Evolutionary conservation across 352 stramenopile species (phyloP).

Genomic region (Phytopythium aichiense): DNA sequence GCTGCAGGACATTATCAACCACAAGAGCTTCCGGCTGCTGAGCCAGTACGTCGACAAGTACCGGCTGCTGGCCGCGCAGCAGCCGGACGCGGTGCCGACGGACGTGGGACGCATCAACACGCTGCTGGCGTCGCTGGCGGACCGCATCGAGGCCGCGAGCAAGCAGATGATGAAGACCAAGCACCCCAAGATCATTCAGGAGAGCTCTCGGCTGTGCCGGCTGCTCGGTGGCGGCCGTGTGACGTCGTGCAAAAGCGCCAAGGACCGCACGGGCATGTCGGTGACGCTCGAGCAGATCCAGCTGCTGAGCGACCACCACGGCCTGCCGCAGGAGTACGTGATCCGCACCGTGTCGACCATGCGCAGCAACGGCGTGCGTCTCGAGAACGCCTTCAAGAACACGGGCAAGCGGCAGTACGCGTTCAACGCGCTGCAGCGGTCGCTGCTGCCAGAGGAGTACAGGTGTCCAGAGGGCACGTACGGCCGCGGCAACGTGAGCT

Average conservation of each 20-base stretch:
- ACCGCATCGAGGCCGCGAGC: conserved; percentile 46
- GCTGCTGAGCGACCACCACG: conserved; percentile 57
- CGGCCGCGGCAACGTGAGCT: conserved; percentile 72
- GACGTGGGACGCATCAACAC: conserved; percentile 31
- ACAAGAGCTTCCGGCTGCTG: conserved; percentile 59
- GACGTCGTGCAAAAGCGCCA: conserved; percentile 95
- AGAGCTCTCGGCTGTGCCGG: conserved; percentile 61
- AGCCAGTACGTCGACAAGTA: conserved; percentile 61
- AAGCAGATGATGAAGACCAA: conserved; percentile 76
- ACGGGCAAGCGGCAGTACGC: conserved; percentile 72
- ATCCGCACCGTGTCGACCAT: conserved; percentile 70
- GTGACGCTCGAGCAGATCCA: conserved; percentile 92
- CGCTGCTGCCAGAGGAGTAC: conserved; percentile 70
- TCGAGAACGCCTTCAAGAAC: conserved; percentile 77
- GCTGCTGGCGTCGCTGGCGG: conserved; percentile 46
- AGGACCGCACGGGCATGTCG: conserved; percentile 95
- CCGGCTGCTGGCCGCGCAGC: conserved; percentile 36
- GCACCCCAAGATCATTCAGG: conserved; percentile 75
- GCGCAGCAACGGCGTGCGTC: conserved; percentile 66
- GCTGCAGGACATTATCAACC: conserved; percentile 73
- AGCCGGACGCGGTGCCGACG: conserved; percentile 44
- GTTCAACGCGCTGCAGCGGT: conserved; percentile 76
- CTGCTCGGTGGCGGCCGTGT: conserved; percentile 85
- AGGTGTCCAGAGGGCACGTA: conserved; percentile 80
- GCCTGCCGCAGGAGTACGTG: conserved; percentile 46